A percentile compares a stretch with the other conserved stretches of the same genome.
phyloP scores from a whole-genome alignment of 2,329 filamentous ascomycete species.

The Blastomyces parvus region DNA sequence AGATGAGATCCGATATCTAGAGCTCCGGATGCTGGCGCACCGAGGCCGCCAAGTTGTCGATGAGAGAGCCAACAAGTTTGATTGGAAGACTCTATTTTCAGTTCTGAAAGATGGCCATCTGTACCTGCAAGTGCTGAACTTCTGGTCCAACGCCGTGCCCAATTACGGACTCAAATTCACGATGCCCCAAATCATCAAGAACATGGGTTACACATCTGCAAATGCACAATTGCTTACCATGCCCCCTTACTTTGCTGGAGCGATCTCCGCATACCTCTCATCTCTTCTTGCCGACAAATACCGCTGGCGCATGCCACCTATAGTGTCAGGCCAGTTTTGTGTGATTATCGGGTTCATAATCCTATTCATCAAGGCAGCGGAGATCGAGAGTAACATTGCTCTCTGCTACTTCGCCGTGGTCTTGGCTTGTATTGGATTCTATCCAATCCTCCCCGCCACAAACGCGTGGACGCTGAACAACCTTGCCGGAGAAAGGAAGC shows the following conservation, averaged over 20 bases:
- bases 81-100: slow-evolving; percentile 27
- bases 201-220: slow-evolving; percentile 34
- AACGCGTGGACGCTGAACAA: slow-evolving; percentile 38
- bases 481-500: slow-evolving; percentile 28
- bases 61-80: slow-evolving; percentile 23
- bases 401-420: slow-evolving; percentile 39
- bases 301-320: slow-evolving; percentile 34
- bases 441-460: slow-evolving; percentile 35
- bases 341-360: slow-evolving; percentile 32
- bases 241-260: slow-evolving; percentile 32
- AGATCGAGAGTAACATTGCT: slow-evolving; percentile 34
- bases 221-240: slow-evolving; percentile 26
- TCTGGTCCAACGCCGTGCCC: slow-evolving; percentile 36
- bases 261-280: slow-evolving; percentile 22
- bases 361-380: slow-evolving; percentile 29
- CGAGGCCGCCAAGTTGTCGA: slow-evolving; percentile 12
- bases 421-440: slow-evolving; percentile 37
- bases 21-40: slow-evolving; percentile 31
- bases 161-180: slow-evolving; percentile 29
- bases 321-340: slow-evolving; percentile 27
- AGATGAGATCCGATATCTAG: slow-evolving; percentile 36
- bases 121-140: slow-evolving; percentile 34
- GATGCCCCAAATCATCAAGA: slow-evolving; percentile 34
- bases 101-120: slow-evolving; percentile 44
- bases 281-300: slow-evolving; percentile 31